Percentiles rank a stretch among this genome's conserved stretches.
Evolutionary conservation across 2,329 filamentous ascomycete species (phyloP).

Genomic region (Monilinia laxa): DNA sequence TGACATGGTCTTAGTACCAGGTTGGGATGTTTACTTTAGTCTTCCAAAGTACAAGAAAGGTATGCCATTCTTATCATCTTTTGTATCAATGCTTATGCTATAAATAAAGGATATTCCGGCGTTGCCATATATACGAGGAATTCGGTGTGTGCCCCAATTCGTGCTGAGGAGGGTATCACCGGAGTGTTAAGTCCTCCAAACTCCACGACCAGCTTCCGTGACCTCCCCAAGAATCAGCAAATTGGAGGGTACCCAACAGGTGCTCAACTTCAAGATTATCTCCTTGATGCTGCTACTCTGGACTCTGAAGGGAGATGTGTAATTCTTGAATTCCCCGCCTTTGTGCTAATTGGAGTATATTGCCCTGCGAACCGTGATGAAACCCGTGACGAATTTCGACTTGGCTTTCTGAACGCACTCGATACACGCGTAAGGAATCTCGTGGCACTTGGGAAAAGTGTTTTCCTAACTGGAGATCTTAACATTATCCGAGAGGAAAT

Average conservation of each 20-base stretch:
- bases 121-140: constrained; percentile 95
- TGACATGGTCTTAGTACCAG: constrained; percentile 92
- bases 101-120: constrained; percentile 76
- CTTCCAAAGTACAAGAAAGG: constrained; percentile 92
- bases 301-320: constrained; percentile 93
- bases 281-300: constrained; percentile 67
- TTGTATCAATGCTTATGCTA: constrained; percentile 16
- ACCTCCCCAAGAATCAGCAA: constrained; percentile 69
- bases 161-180: constrained; percentile 90
- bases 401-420: constrained; percentile 75
- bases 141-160: constrained; percentile 77
- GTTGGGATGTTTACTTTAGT: constrained; percentile 97
- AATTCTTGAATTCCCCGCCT: constrained; percentile 88
- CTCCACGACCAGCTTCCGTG: constrained; percentile 67
- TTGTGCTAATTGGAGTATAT: constrained; percentile 91
- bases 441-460: constrained; percentile 73
- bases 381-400: constrained; percentile 75
- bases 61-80: constrained; percentile 39
- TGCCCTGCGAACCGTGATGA: constrained; percentile 88
- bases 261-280: constrained; percentile 62
- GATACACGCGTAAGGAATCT: constrained; percentile 86
- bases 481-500: constrained; percentile 67
- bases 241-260: constrained; percentile 85
- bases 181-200: constrained; percentile 75
- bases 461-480: constrained; percentile 83